Evolutionary conservation across 768 basidiomycete genomes (phyloP), one percentile per base, ranked within the genome.

Genomic region (Amylocystis lapponica): DNA sequence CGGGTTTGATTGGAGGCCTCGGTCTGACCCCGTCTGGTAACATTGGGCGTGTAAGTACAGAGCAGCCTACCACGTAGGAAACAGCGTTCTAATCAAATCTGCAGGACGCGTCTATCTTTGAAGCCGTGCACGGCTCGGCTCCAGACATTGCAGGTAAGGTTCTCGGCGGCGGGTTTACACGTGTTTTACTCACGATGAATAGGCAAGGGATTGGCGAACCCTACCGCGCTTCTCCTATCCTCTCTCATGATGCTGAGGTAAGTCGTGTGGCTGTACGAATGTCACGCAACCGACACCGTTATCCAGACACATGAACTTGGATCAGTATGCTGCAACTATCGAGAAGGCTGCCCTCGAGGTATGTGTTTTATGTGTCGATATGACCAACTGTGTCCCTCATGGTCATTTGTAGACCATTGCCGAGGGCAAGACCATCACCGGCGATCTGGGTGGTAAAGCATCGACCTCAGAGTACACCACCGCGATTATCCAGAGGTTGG

Each of bases 111-210:
- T 97, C 94, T 43, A 99, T 99, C 65, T 99, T 98, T 56, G 96
- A 99, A 70, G 96, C 96, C 49, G 96, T 99, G 10, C 96, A 99
- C 67, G 96, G 96, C 44, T 97, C 94, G 16, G 96, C 96, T 6
- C 95, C 96, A n/a, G 96, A 98, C 65, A 99, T 98, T 61, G 95
- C 90, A 52, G 94, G 90, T 71, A 69, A n/a, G 60, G 59, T 52
- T n/a, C 16, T n/a, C 14, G 13, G 17, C 16, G 16, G 11, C 25
- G 27, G 13, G 34, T 40, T 14, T 27, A 27, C 17, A 12, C 4
- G 19, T 31, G 4, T n/a, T 9, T 41, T 16, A 39, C 36, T 22
- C 44, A 38, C 42, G 45, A 36, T 32, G 46, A 42, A 27, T 43
- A 86, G 86, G 89, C 58, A 88, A 91, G 61, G 90, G 90, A 50